Evolutionary conservation across 176 grass and related monocot species (phyloP).

Genomic region (Rhynchospora tenuis): DNA sequence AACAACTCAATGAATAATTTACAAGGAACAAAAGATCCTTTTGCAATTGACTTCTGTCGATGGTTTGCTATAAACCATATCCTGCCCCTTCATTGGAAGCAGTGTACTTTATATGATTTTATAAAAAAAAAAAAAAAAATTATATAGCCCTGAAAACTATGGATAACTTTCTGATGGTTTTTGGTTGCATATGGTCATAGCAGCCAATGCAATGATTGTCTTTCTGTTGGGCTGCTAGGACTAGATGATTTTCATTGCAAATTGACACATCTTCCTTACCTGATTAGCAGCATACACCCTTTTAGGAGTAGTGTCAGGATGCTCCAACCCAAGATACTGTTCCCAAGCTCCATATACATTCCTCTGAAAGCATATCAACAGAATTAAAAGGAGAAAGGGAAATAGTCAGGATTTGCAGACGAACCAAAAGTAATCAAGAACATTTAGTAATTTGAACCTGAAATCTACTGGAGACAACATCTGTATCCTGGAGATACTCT

Average conservation of each 20-base stretch:
- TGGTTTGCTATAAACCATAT: not conserved
- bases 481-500: constrained; percentile 93
- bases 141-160: not conserved
- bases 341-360: constrained; percentile 99
- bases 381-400: not conserved
- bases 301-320: constrained; percentile 79
- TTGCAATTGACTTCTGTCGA: not conserved
- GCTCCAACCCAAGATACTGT: constrained; percentile 95
- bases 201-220: not conserved
- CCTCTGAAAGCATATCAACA: constrained; percentile 46
- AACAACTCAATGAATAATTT: constrained; percentile 8
- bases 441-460: constrained; percentile 47
- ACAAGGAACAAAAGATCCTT: not conserved
- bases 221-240: not conserved
- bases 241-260: not conserved
- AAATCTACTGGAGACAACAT: constrained; percentile 64
- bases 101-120: not conserved
- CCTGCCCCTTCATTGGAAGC: not conserved
- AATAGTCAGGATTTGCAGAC: not conserved
- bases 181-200: not conserved
- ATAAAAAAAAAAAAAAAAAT: not conserved
- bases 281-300: constrained; percentile 73
- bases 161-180: not conserved
- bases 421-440: constrained; percentile 9
- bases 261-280: constrained; percentile 29